Evolutionary conservation across 2,329 filamentous ascomycete species (phyloP).

Genomic region (Juglanconis juglandina): DNA sequence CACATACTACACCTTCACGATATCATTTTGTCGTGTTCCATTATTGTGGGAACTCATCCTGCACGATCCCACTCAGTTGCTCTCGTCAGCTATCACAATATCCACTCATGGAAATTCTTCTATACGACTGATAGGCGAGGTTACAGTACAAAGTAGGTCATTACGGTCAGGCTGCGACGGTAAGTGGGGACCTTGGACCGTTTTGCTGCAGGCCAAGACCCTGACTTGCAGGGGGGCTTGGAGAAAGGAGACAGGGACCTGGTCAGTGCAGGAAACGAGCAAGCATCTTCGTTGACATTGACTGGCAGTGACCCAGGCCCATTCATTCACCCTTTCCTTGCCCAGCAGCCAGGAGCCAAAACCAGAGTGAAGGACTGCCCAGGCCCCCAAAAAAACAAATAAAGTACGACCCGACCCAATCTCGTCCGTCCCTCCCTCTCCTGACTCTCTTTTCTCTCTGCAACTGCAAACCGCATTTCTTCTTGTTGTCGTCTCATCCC

Average conservation of each 20-base stretch:
- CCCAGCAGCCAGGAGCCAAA: neutral
- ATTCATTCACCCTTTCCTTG: constrained; percentile 8
- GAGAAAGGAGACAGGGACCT: constrained; percentile 13
- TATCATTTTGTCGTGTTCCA: neutral
- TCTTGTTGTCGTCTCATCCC: constrained; percentile 10
- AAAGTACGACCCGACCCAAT: constrained; percentile 20
- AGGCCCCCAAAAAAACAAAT: constrained; percentile 16
- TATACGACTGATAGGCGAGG: neutral
- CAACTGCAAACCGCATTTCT: constrained; percentile 4
- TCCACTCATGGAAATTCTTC: no score
- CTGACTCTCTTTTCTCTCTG: constrained; percentile 1
- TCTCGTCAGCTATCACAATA: no score
- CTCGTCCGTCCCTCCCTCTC: constrained; percentile 15
- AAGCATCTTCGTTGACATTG: constrained; percentile 14
- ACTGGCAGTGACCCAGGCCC: constrained; percentile 6
- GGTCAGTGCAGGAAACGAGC: constrained; percentile 14
- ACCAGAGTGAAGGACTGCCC: neutral
- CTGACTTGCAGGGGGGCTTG: neutral
- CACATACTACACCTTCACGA: neutral
- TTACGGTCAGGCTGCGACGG: neutral
- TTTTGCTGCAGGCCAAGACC: constrained; percentile 15
- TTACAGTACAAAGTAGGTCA: neutral
- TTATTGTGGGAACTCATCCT: no score
- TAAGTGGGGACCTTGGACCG: constrained; percentile 6
- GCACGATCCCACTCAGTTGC: no score